Base-by-base conservation (phyloP, 2,329 filamentous ascomycete genomes). In the Penicillium sp. region DNA sequence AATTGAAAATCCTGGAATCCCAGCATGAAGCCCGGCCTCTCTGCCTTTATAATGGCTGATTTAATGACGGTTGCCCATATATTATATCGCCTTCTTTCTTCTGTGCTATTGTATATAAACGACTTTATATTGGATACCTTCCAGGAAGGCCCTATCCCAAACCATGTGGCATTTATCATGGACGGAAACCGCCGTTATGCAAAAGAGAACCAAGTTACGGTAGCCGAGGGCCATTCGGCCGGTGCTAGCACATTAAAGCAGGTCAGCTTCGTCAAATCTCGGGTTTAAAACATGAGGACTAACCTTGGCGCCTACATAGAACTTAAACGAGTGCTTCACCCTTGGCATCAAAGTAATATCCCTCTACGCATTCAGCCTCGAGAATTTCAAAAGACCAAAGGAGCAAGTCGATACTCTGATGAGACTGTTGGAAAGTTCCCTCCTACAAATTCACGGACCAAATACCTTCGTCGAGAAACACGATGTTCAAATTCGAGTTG, bases 141-240 rank as follows among this genome's bases (percentile, higher is more conserved):
- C 8, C 27, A 34, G 6, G 27, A 53, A 46, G 56, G 56, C 11
- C 56, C 53, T 4, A 48, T 57, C 22, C 56, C 57, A 29, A 21
- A 42, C 16, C 48, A 59, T 45, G 34, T 59, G 10, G 57, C 51
- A 5, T 43, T 58, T 36, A 53, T 56, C 27, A 56, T 58, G 57
- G 56, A 59, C 18, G 56, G 56, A 9, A 59, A 58, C 21, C 52
- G 57, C n/a, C 56, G 48, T 6, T 58, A 55, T 16, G 56, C 56
- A 31, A 49, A 38, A 29, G 18, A 34, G 4, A 32, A 46, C 11
- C 7, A 21, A 18, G 31, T 49, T 5, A 34, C 29, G 5, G n/a
- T 49, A 3, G 29, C 39, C 2, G 29, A 22, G 16, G 47, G 47
- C 1, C 31, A 42, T 13, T 36, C 40, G 5, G 38, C 47, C 21